These are phyloP conservation scores for Ophiocordyceps australis DNA, from an alignment of 2,329 filamentous ascomycete species.

Conservation along the genomic window DNA sequence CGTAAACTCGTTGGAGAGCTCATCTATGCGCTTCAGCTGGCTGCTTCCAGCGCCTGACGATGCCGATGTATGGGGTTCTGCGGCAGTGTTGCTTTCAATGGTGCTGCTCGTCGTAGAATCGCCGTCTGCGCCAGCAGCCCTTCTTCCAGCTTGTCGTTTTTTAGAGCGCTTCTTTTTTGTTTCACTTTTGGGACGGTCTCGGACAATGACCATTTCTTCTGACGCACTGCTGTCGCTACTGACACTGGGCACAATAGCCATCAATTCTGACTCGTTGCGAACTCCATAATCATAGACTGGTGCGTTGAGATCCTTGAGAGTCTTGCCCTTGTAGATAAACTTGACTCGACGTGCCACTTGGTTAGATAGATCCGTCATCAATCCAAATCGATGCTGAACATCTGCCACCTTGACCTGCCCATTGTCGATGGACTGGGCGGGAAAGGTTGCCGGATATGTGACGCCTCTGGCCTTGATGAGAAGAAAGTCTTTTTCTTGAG, in stretches of 20 bases:
- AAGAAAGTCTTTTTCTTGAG: constrained; percentile 48
- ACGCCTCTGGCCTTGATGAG: constrained; percentile 49
- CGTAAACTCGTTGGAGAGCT: constrained; percentile 46
- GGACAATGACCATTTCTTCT: constrained; percentile 25
- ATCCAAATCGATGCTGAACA: constrained; percentile 46
- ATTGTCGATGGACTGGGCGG: constrained; percentile 57
- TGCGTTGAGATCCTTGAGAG: constrained; percentile 44
- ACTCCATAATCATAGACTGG: constrained; percentile 42
- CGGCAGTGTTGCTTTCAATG: constrained; percentile 22
- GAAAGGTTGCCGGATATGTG: constrained; percentile 53
- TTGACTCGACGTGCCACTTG: constrained; percentile 34
- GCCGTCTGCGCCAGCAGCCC: constrained; percentile 18
- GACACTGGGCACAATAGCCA: constrained; percentile 25
- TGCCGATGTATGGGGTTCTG: too few species aligned
- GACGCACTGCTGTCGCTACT: constrained; percentile 16
- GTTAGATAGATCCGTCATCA: constrained; percentile 45
- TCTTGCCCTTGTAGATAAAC: constrained; percentile 56
- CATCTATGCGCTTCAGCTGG: constrained; percentile 39
- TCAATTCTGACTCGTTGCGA: constrained; percentile 40
- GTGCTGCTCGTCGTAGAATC: constrained; percentile 24
- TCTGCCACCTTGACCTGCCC: constrained; percentile 51
- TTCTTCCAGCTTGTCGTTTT: constrained; percentile 23
- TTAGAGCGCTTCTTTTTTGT: constrained; percentile 19
- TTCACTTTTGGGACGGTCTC: constrained; percentile 19
- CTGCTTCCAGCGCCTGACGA: constrained; percentile 14